Evolutionary conservation across 2,329 filamentous ascomycete species (phyloP).

Genomic region (Colletotrichum orbiculare): DNA sequence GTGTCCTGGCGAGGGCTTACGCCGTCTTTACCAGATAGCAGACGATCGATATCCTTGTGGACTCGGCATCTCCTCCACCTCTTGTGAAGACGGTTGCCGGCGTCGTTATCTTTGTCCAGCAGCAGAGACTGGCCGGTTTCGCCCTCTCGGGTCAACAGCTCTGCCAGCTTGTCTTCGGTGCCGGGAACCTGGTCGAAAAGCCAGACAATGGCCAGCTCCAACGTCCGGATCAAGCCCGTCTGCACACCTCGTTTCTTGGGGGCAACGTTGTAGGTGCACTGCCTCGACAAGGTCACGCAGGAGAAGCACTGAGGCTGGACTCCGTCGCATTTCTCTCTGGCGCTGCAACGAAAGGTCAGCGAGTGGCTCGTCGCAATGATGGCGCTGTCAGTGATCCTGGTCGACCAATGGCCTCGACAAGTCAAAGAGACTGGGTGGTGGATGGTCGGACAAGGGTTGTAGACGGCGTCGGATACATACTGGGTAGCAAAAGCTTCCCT

Average conservation of each 20-base stretch:
- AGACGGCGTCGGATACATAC: no score
- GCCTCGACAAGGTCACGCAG: constrained; percentile 70
- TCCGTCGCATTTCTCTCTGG: constrained; percentile 80
- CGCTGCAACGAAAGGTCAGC: constrained; percentile 45
- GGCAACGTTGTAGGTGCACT: constrained; percentile 78
- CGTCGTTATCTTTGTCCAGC: constrained; percentile 60
- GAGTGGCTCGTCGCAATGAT: neutral
- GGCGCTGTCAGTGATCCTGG: neutral
- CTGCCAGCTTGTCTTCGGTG: constrained; percentile 67
- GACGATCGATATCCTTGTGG: constrained; percentile 70
- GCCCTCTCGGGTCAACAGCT: constrained; percentile 60
- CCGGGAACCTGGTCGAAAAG: constrained; percentile 71
- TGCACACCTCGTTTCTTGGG: constrained; percentile 83
- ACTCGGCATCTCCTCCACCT: constrained; percentile 73
- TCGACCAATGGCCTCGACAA: neutral
- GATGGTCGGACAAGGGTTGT: no score
- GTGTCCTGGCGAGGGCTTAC: constrained; percentile 46
- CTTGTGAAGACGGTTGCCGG: constrained; percentile 67
- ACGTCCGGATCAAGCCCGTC: constrained; percentile 81
- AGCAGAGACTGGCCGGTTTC: constrained; percentile 57
- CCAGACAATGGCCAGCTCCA: constrained; percentile 76
- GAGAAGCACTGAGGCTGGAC: constrained; percentile 73
- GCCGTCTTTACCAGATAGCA: constrained; percentile 62
- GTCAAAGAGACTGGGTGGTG: neutral
- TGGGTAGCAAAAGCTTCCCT: no score